Evolutionary conservation across 1,284 basidiomycete genomes (phyloP), one percentile per base, ranked within the genome.

Genomic region (Leccinum fuscescens): DNA sequence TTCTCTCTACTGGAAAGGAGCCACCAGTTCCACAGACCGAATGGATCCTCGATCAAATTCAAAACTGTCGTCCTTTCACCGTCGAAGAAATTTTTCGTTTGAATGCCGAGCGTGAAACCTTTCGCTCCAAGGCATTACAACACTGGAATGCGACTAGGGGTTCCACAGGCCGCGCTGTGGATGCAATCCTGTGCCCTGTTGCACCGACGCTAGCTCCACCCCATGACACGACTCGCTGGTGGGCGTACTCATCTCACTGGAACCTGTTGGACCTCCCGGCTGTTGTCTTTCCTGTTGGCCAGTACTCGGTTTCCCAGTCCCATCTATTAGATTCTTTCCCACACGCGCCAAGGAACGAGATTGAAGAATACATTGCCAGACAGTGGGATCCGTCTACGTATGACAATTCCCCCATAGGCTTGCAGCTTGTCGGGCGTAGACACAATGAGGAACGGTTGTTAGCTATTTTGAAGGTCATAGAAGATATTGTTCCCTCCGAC

Each of bases 251-350:
- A 12, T 79, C 78, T 2, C 79, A 82, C 63, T 85, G 82, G 80
- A 88, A 88, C 66, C 64, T 86, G 58, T 69, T 80, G 62, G 85
- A 88, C 69, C 82, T 80, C 59, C 77, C 83, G 3, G 78, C 77
- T 17, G 79, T 77, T 9, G 81, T 80, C 14, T 82, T 88, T 70
- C 86, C 85, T 33, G 78, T 79, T 37, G 70, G 64, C 31, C 70
- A 69, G 51, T 71, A 65, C 53, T 64, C 50, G 3, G 66, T 64
- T 46, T 60, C 62, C 48, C 52, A 59, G 35, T 46, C 29, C 33
- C 31, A 56, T 15, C n/a, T 33, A 6, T 56, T 46, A 17, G 48
- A 54, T 17, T 11, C 51, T 48, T 54, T 62, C 29, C 35, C 59
- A 3, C 66, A 42, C 9, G 14, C 55, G 1, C 68, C 79, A 29